phyloP scores from a whole-genome alignment of 2,329 filamentous ascomycete species.

The Scedosporium boydii region DNA sequence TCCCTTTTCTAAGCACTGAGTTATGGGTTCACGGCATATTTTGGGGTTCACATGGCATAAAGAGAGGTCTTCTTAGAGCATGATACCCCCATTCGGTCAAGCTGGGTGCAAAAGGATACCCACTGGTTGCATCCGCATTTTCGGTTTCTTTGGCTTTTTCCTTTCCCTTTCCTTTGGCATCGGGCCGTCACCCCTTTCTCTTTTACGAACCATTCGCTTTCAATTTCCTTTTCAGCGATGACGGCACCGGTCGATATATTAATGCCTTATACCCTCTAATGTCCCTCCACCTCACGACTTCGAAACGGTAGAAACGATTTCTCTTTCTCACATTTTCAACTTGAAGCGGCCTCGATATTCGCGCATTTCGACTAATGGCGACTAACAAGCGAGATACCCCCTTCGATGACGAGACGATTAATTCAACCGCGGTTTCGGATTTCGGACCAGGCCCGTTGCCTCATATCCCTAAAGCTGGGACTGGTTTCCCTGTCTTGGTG shows the following conservation, averaged over 20 bases:
- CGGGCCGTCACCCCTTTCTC: neutral
- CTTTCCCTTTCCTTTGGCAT: neutral
- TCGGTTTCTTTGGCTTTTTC: neutral
- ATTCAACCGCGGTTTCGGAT: neutral
- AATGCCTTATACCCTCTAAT: neutral
- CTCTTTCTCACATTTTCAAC: neutral
- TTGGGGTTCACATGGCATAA: constrained; percentile 1
- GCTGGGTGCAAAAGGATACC: neutral
- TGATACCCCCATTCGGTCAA: constrained; percentile 3
- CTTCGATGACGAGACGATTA: neutral
- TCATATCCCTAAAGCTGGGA: neutral
- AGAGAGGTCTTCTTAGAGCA: constrained; percentile 8
- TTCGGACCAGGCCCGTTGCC: neutral
- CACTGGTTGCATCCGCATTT: constrained; percentile 1
- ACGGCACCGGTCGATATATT: neutral
- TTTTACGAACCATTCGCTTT: neutral
- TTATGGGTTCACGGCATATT: constrained; percentile 4
- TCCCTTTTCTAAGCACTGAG: neutral
- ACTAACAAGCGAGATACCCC: neutral
- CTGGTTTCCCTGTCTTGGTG: neutral
- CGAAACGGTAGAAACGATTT: neutral
- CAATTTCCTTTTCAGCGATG: neutral
- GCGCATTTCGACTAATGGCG: neutral
- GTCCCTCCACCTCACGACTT: constrained; percentile 3
- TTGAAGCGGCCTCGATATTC: neutral